Evolutionary conservation across 164 flowering plant genomes (phyloP), one percentile per base, ranked within the genome.

Genomic region (Dillenia turbinata): DNA sequence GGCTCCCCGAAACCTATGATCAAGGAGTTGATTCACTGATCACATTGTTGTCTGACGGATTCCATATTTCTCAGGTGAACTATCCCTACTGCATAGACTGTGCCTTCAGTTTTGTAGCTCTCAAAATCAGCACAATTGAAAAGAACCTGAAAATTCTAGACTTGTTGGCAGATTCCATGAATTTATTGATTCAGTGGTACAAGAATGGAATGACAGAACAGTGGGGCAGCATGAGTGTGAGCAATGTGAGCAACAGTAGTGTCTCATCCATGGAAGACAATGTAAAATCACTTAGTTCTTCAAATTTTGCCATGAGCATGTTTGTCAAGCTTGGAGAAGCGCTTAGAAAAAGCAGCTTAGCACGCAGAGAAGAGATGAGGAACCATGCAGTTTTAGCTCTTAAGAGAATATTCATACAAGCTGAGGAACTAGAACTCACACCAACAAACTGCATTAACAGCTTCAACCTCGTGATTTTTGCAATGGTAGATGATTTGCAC

Each of bases 401-500:
- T 10, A 75, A 73, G 33, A 79, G 60, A 64, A 74, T 84, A 77
- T 87, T 91, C 62, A 26, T n/a, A 2, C 46, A 78, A 10, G 94
- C 89, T 5, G 87, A 85, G 40, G 88, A 80, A 2, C 73, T 95
- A 24, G 87, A 71, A 1, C 73, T 91, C 62, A 78, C 85, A 0
- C 64, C 97, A 5, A 40, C 65, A 2, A 75, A 66, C 60, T 78
- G 88, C 19, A 75, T 83, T 0, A 78, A 70, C 66, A 75, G 82
- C 61, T 81, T 91, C 54, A 85, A 88, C 76, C 72, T 67, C 9
- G 79, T 92, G 54, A 71, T 91, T 9, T 91, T 92, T 50, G 88
- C 97, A 0, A 89, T 87, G 96, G 89, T 92, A 5, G 99, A 92
- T 60, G 97, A 95, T 71, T 60, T 91, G 44, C 94, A 91, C 47